Conservation (phyloP, 176 grass and related monocot species). For the Cenchrus purpureus region DNA sequence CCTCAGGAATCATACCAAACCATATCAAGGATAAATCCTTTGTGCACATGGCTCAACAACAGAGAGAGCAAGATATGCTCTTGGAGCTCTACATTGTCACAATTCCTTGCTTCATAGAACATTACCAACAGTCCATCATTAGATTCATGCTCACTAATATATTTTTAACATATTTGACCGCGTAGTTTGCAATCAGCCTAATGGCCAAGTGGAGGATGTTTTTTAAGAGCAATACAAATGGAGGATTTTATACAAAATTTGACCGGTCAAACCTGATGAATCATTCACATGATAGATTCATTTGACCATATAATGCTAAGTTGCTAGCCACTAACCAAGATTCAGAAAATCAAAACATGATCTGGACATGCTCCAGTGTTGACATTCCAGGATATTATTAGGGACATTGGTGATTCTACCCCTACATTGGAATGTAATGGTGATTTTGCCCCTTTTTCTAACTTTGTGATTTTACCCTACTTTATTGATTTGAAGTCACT, state of each 20-base stretch:
- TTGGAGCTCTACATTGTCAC: neutral
- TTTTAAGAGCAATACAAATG: neutral
- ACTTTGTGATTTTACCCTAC: too few species aligned
- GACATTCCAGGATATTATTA: neutral
- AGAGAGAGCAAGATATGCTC: neutral
- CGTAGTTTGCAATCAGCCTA: neutral
- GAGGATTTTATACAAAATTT: slow-evolving; percentile 24
- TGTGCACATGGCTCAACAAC: slow-evolving; percentile 11
- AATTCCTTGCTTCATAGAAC: neutral
- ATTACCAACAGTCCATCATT: slow-evolving; percentile 6
- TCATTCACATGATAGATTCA: slow-evolving; percentile 20
- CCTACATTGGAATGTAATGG: too few species aligned
- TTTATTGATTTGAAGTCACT: too few species aligned
- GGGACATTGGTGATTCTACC: too few species aligned
- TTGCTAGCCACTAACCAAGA: slow-evolving; percentile 35
- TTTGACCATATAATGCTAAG: slow-evolving; percentile 28
- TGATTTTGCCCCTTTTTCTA: too few species aligned
- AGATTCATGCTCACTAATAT: neutral
- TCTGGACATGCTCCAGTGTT: neutral
- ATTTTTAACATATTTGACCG: slow-evolving; percentile 10
- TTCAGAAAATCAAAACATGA: neutral
- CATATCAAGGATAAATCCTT: neutral
- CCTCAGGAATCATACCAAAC: slow-evolving; percentile 1
- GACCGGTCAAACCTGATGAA: slow-evolving; percentile 7
- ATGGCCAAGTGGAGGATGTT: too few species aligned